These are phyloP conservation scores for Tylopilus vinaceipallidus DNA, from an alignment of 768 basidiomycete species.

Conservation along the genomic window DNA sequence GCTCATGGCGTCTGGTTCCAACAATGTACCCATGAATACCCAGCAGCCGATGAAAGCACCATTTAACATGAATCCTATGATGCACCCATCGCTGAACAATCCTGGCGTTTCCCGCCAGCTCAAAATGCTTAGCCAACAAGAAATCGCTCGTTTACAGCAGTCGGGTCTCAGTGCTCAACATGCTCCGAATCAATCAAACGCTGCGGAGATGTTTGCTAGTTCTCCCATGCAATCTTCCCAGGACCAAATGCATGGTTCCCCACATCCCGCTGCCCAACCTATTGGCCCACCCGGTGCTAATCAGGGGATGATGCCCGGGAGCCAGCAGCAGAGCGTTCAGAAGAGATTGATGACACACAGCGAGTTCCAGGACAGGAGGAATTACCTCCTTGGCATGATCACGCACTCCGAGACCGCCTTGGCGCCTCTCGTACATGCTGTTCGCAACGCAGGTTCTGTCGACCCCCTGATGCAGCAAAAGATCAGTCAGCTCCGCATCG, in stretches of 20 bases:
- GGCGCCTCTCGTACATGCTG: constrained; percentile 1
- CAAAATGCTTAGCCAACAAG: constrained; percentile 45
- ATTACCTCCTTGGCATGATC: constrained; percentile 8
- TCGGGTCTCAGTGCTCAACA: constrained; percentile 31
- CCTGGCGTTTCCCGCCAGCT: constrained; percentile 34
- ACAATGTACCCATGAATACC: constrained; percentile 39
- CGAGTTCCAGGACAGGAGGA: constrained; percentile 27
- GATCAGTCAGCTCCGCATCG: constrained; percentile 17
- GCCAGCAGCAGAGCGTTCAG: constrained; percentile 24
- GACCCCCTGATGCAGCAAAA: constrained; percentile 19
- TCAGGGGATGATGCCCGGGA: constrained; percentile 24
- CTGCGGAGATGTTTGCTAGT: constrained; percentile 48
- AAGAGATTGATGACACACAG: constrained; percentile 16
- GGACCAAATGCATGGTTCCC: constrained; percentile 51
- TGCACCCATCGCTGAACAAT: constrained; percentile 35
- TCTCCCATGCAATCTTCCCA: constrained; percentile 39
- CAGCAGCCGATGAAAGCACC: constrained; percentile 31
- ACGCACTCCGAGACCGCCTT: constrained; percentile 16
- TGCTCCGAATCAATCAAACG: constrained; percentile 37
- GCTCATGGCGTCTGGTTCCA: constrained; percentile 38
- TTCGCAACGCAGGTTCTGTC: constrained; percentile 13
- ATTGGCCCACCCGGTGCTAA: constrained; percentile 18
- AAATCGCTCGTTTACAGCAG: constrained; percentile 37
- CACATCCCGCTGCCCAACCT: constrained; percentile 33
- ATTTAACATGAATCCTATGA: constrained; percentile 36